Evolutionary conservation across 2,329 filamentous ascomycete species (phyloP).

Genomic region (Cercospora sp.): DNA sequence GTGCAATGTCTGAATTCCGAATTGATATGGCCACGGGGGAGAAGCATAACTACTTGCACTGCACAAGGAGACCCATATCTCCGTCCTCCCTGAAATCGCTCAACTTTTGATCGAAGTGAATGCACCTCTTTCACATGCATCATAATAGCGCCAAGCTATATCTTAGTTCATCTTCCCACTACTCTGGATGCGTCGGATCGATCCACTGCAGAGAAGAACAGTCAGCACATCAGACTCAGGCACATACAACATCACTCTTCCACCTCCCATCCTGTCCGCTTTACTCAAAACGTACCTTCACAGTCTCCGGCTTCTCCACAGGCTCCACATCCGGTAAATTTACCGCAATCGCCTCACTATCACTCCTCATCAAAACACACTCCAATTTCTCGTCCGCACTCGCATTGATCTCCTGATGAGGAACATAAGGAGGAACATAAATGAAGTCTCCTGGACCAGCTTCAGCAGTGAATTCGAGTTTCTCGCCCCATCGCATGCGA

Average conservation of each 20-base stretch:
- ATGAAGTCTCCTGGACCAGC: constrained; percentile 52
- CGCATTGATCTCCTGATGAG: constrained; percentile 52
- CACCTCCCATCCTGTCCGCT: background rate
- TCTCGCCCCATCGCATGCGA: constrained; percentile 50
- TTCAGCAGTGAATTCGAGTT: constrained; percentile 49
- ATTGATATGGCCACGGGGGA: no score
- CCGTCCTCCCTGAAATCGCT: no score
- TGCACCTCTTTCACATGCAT: no score
- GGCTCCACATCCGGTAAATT: constrained; percentile 49
- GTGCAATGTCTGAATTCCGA: no score
- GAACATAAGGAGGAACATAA: constrained; percentile 46
- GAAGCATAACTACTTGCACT: no score
- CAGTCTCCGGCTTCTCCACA: constrained; percentile 46
- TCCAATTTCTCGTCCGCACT: constrained; percentile 45
- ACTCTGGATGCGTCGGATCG: constrained; percentile 45
- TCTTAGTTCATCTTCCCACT: background rate
- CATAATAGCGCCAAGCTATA: no score
- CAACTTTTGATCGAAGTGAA: no score
- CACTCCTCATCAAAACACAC: constrained; percentile 48
- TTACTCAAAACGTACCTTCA: constrained; percentile 33
- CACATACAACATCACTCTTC: background rate
- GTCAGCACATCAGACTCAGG: background rate
- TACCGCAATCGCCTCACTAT: constrained; percentile 48
- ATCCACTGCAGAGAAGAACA: constrained; percentile 38
- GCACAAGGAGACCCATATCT: no score